phyloP scores from a whole-genome alignment of 2,329 filamentous ascomycete species.

The Curvularia spicifera region DNA sequence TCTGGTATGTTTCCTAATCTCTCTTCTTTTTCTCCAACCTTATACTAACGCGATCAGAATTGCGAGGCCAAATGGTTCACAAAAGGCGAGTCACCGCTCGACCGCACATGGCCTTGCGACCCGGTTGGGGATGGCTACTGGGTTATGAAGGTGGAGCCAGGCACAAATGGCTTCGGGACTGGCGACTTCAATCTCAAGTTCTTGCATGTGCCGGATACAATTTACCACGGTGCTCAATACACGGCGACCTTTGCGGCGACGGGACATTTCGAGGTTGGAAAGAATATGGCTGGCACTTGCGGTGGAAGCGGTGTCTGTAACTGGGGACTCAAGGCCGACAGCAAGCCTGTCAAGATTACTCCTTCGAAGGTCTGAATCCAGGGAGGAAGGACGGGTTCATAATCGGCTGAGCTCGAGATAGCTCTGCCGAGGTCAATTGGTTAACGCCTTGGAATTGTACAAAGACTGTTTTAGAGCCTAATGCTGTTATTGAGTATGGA shows the following conservation, averaged over 20 bases:
- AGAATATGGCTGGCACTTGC: conserved; percentile 27
- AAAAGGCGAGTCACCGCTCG: conserved; percentile 20
- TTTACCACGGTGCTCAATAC: conserved; percentile 22
- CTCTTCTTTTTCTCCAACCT: background rate
- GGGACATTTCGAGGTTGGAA: conserved; percentile 23
- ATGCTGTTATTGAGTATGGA: background rate
- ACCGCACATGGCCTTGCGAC: conserved; percentile 38
- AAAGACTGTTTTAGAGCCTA: background rate
- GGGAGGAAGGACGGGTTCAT: background rate
- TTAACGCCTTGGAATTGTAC: background rate
- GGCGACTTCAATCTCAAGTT: conserved; percentile 35
- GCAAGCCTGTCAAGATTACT: conserved; percentile 4
- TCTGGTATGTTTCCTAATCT: conserved; percentile 3
- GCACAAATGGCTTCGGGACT: conserved; percentile 13
- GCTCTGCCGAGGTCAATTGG: conserved; percentile 1
- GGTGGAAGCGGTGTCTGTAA: conserved; percentile 30
- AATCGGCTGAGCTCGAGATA: background rate
- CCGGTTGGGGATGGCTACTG: conserved; percentile 29
- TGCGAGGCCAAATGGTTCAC: conserved; percentile 36
- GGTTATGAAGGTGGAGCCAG: conserved; percentile 29
- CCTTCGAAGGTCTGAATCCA: background rate
- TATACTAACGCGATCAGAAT: conserved; percentile 19
- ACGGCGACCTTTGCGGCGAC: conserved; percentile 23
- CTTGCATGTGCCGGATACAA: conserved; percentile 25
- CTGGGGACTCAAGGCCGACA: conserved; percentile 13